Base-by-base conservation (phyloP, 208 protist genomes). In the Kentomonas sorsogonicus region DNA sequence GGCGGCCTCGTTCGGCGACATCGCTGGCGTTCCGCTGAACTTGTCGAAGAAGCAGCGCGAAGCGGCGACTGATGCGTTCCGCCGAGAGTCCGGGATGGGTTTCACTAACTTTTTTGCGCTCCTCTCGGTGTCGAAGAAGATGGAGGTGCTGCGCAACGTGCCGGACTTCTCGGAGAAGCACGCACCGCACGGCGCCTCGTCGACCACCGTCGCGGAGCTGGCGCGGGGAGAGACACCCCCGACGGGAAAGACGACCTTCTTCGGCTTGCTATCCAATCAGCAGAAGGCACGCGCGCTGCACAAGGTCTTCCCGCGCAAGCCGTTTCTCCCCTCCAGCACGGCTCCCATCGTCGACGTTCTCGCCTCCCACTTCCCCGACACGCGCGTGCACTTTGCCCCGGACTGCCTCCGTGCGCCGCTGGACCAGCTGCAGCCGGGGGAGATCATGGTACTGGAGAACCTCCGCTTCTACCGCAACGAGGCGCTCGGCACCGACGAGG, bases 391-490 rank as follows among this genome's bases (percentile, higher is more conserved):
- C 27, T 89, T 91, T 59, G 72, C 80, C 0, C 54, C 55, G 6
- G 80, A 89, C 64, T 80, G 69, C 33, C 46, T 89, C 41, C 66
- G 71, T 26, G 67, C 82, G 5, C 73, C 74, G 3, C 31, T 80
- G 27, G 54, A 61, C 25, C 38, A 73, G 34, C 31, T 87, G 38
- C 36, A 53, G 44, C 56, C 74, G 0, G 78, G 81, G 15, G 61
- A 80, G 16, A 72, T 93, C 26, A 47, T 89, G 25, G 83, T 89
- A 20, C 59, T 91, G 11, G 82, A 91, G 64, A 89, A 91, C 66
- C 58, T 91, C 38, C 79, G 77, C 33, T 86, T 89, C 61, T 90
- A 93, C 64, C 71, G 57, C n/a, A 89, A 89, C 53, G 83, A 91
- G 55, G 64, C 56, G 3, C 77, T 80, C 2, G 11, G 34, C 18